Evolutionary conservation across 768 basidiomycete species (phyloP), one percentile per base, ranked within the genome.

Genomic region (Rhodocollybia butyracea): DNA sequence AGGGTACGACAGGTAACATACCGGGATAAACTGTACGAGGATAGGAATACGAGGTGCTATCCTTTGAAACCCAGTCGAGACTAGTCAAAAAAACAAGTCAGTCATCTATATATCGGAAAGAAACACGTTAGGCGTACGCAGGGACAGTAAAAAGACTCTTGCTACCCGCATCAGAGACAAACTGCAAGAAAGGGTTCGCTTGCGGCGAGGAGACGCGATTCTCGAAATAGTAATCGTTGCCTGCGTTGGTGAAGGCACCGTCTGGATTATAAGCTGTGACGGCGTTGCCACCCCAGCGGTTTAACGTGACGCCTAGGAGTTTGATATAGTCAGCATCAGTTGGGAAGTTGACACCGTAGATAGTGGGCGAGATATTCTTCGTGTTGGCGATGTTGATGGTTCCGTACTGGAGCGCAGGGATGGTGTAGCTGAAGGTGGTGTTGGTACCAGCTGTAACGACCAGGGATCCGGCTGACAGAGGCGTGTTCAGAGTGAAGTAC

Each of bases 331-430:
- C 61, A 8, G 75, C 73, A 48, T 63, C 69, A 0, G 78, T 72
- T 1, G 81, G 80, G 71, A 79, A 83, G 64, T 82, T 82, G 57
- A 82, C 76, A 45, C 81, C 81, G 55, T 83, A 83, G 42, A 82
- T 73, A 40, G 67, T 64, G 1, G 78, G 75, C 54, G 71, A 76
- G 59, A 82, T 82, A n/a, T 66, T 70, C 48, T 70, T 68, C 26
- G 62, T 41, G 54, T 70, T 69, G 38, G 74, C 73, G 58, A 77
- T 70, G 47, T 73, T 76, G 54, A 45, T 19, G 11, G 70, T 78
- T 58, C 63, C 75, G 51, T 69, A 75, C 58, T 75, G 72, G 10
- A 72, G 73, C 0, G 72, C 66, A 11, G 81, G 79, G 6, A 82
- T 66, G 15, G 69, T 74, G 59, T 75, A 66, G 26, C 58, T 67